Evolutionary conservation across 2,329 filamentous ascomycete species (phyloP), one percentile per base, ranked within the genome.

Genomic region (Cytospora chrysosperma): DNA sequence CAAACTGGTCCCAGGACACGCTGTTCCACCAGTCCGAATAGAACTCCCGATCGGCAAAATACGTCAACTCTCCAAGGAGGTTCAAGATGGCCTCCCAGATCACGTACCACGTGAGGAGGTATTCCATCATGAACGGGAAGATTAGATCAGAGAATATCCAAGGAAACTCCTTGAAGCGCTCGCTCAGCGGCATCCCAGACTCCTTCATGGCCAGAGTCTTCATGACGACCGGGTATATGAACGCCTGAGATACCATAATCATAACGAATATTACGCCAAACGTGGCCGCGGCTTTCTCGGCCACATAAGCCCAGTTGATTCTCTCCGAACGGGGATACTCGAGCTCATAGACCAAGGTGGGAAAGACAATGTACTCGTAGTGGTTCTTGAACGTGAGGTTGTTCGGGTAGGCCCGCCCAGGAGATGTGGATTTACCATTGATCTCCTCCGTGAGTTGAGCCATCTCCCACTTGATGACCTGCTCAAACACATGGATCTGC

Each of bases 31-130:
- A 88, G 56, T 82, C 81, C 47, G 82, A 81, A 69, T 88, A 88
- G 74, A 93, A 93, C 65, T 86, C 88, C 54, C 90, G 85, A 72
- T 93, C 91, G 5, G 90, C 90, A 72, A 93, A 94, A 67, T 82
- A 81, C 0, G 90, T 93, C 61, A 93, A 73, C 74, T 94, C 91
- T 4, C 90, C 91, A 26, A 93, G 79, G 17, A 91, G 84, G 73
- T 93, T 93, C 65, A 93, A 79, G 40, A 88, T 84, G 3, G 85
- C 86, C 73, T 89, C 87, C 91, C 91, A 94, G 68, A 93, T 93
- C 30, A 94, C 82, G 73, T 93, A 93, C 88, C 90, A 94, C 0
- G 86, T 82, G 63, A 92, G 82, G 59, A 93, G 75, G 66, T 92
- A 92, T 72, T 93, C 90, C 75, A 92, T 86, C 76, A 93, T 85